Percentiles rank a stretch among this genome's conserved stretches.
phyloP scores from a whole-genome alignment of 495 filamentous ascomycete genomes.

The Letharia lupina region DNA sequence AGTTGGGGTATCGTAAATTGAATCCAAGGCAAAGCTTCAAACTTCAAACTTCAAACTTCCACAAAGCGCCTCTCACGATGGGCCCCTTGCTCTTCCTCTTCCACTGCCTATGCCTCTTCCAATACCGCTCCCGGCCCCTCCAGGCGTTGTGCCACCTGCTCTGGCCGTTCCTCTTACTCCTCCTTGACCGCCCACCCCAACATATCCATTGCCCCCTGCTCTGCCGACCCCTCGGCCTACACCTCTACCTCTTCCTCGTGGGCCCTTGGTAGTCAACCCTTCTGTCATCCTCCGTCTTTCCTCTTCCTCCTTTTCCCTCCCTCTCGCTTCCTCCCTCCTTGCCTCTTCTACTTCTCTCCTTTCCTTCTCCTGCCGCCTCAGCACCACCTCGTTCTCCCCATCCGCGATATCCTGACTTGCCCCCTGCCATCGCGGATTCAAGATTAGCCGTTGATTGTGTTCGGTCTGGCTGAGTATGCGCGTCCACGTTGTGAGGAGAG shows the following conservation, averaged over 20 bases:
- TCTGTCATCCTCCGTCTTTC: slow-evolving; percentile 45
- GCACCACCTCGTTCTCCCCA: slow-evolving; percentile 64
- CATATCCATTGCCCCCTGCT: slow-evolving; percentile 39
- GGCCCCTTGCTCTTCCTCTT: slow-evolving; percentile 28
- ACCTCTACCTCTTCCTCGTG: slow-evolving; percentile 38
- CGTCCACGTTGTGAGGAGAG: slow-evolving; percentile 92
- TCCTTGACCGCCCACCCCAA: slow-evolving; percentile 37
- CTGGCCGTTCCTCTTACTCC: slow-evolving; percentile 35
- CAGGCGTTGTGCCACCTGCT: slow-evolving; percentile 34
- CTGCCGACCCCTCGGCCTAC: slow-evolving; percentile 37
- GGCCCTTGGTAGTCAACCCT: slow-evolving; percentile 37
- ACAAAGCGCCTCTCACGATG: neutral
- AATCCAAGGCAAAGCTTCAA: neutral
- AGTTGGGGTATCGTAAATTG: neutral
- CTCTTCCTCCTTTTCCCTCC: slow-evolving; percentile 63
- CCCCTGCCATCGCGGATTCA: slow-evolving; percentile 84
- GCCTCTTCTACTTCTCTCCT: slow-evolving; percentile 66
- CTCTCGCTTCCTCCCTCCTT: slow-evolving; percentile 61
- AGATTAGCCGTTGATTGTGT: slow-evolving; percentile 86
- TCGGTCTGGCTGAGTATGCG: slow-evolving; percentile 93
- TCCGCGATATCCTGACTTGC: slow-evolving; percentile 75
- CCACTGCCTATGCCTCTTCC: slow-evolving; percentile 40
- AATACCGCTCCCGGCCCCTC: slow-evolving; percentile 43
- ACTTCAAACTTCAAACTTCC: neutral
- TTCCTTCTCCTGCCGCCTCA: slow-evolving; percentile 64